Base-by-base conservation (phyloP, 2,329 filamentous ascomycete species). In the Colletotrichum sp. region DNA sequence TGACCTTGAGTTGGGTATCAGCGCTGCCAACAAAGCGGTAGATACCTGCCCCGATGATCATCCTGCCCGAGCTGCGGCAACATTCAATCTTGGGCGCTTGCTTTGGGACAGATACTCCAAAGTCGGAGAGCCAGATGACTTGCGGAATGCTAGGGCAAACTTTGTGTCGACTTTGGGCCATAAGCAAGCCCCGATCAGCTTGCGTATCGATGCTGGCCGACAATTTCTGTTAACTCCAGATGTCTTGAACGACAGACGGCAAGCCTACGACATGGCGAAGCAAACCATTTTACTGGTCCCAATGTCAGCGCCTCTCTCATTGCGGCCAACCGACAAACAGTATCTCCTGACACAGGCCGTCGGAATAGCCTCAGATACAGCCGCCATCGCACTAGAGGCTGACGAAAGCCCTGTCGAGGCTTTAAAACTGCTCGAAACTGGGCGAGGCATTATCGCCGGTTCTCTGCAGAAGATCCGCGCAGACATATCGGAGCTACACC, bases 371-470 rank as follows among this genome's bases (percentile, higher is more conserved):
- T 79, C 78, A 28, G 69, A 78, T 48, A 76, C 79, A 4, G 80
- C 81, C 8, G 80, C 79, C 5, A 67, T 78, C 2, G 77, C 78
- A 0, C 58, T 81, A n/a, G 32, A 70, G 16, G 36, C 69, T 21
- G 70, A 61, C 26, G 73, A 78, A 56, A 24, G 38, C 4, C 58
- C 77, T 0, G 3, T 28, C 14, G 52, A 48, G 5, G 80, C 79
- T 0, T 16, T 82, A 0, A 28, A 68, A 13, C 65, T 79, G 12
- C 78, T 83, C 3, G 81, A 83, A 34, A 74, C 63, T 3, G 81
- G 81, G 14, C 80, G 81, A n/a, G 80, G 79, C 10, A 73, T 82
- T 2, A 74, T 83, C 30, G 77, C 78, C 10, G 69, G 61, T 16
- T 75, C 77, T 3, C 48, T 81, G 2, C 14, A 77, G 10, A 75